phyloP scores from a whole-genome alignment of 306 rosid species.

The Fragaria nilgerrensis region DNA sequence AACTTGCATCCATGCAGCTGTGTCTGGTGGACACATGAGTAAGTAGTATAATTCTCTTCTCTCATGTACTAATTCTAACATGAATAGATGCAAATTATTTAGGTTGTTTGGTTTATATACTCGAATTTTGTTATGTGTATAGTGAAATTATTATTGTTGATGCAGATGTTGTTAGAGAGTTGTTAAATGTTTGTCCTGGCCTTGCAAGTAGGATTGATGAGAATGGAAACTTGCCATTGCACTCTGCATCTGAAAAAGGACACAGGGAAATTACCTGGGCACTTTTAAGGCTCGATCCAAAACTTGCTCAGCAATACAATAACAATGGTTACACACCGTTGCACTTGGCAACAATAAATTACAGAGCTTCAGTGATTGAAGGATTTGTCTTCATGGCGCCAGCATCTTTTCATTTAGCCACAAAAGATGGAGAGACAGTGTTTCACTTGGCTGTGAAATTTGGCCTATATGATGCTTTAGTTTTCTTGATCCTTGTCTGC shows the following conservation, averaged over 20 bases:
- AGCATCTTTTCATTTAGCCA: conserved; percentile 39
- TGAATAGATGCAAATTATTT: neutral
- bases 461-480: conserved; percentile 49
- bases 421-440: conserved; percentile 62
- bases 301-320: conserved; percentile 48
- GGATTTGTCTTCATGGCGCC: conserved; percentile 41
- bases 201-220: conserved; percentile 37
- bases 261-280: conserved; percentile 46
- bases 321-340: conserved; percentile 59
- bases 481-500: conserved; percentile 37
- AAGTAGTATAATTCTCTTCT: conserved; percentile 1
- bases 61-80: neutral
- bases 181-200: conserved; percentile 40
- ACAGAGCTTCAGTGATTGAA: conserved; percentile 45
- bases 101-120: neutral
- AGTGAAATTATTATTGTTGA: neutral
- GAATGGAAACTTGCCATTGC: conserved; percentile 56
- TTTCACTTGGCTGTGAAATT: conserved; percentile 66
- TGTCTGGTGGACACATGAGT: conserved; percentile 60
- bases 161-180: conserved; percentile 58
- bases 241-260: conserved; percentile 47
- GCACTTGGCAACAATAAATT: conserved; percentile 60
- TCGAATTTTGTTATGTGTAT: neutral
- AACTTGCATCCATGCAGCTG: conserved; percentile 55
- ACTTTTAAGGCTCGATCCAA: conserved; percentile 42